Conservation (phyloP, 768 basidiomycete species). For the Suillus sp. region DNA sequence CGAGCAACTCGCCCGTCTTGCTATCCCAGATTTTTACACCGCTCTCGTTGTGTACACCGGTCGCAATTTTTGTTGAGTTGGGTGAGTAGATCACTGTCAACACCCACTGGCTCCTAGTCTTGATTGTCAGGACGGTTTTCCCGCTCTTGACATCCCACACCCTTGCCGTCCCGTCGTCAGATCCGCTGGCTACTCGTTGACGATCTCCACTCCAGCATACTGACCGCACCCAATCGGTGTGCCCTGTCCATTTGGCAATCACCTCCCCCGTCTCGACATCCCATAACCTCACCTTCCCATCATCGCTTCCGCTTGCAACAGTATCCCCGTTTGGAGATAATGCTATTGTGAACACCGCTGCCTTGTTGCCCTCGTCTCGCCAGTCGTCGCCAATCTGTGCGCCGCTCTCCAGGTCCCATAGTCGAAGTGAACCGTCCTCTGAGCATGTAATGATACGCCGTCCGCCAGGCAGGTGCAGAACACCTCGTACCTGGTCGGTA, state of each 20-base stretch:
- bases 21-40: not conserved
- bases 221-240: not conserved
- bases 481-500: not conserved
- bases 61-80: not conserved
- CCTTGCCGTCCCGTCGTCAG: slow-evolving; percentile 16
- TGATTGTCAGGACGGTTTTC: slow-evolving; percentile 17
- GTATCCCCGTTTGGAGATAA: not conserved
- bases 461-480: not conserved
- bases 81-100: not conserved
- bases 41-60: not conserved
- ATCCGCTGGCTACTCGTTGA: slow-evolving; percentile 15
- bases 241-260: not conserved
- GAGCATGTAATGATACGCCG: not conserved
- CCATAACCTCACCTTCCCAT: slow-evolving; percentile 2
- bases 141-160: slow-evolving; percentile 22
- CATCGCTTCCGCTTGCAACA: slow-evolving; percentile 2
- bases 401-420: not conserved
- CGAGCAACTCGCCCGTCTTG: not conserved
- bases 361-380: not conserved
- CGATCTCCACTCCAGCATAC: slow-evolving; percentile 13
- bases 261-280: not conserved
- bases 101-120: not conserved
- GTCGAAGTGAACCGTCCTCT: not conserved
- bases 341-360: not conserved
- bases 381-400: not conserved